A percentile compares a stretch with the other conserved stretches of the same genome.
Evolutionary conservation across 2,329 filamentous ascomycete genomes (phyloP).

Genomic region (Botryotinia globosa): DNA sequence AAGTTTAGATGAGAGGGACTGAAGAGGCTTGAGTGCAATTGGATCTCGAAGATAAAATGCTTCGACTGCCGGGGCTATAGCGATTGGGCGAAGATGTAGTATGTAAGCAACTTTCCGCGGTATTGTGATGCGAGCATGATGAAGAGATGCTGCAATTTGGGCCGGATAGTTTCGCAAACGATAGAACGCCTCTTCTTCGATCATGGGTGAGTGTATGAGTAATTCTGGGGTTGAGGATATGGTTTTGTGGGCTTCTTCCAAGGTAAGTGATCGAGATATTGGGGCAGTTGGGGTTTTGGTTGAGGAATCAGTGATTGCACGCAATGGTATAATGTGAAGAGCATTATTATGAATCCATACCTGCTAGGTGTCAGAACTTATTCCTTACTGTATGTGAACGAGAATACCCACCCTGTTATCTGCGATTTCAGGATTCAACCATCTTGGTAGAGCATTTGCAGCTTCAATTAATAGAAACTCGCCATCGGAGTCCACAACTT

Average conservation of each 20-base stretch:
- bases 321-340: slow-evolving; percentile 68
- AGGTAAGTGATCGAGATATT: slow-evolving; percentile 50
- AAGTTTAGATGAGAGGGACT: slow-evolving; percentile 53
- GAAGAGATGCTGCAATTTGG: slow-evolving; percentile 71
- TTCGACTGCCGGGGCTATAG: slow-evolving; percentile 81
- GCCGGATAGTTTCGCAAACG: slow-evolving; percentile 78
- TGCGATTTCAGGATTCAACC: slow-evolving; percentile 89
- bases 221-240: slow-evolving; percentile 55
- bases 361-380: slow-evolving; percentile 37
- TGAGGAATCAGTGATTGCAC: slow-evolving; percentile 39
- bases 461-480: slow-evolving; percentile 95
- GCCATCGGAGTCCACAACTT: slow-evolving; percentile 82
- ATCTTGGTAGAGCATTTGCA: slow-evolving; percentile 79
- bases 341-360: slow-evolving; percentile 83
- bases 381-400: neutral
- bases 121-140: slow-evolving; percentile 69
- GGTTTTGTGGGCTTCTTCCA: slow-evolving; percentile 61
- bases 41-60: slow-evolving; percentile 90
- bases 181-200: slow-evolving; percentile 90
- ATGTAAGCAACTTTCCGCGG: slow-evolving; percentile 81
- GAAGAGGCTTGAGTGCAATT: slow-evolving; percentile 66
- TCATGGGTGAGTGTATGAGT: slow-evolving; percentile 67
- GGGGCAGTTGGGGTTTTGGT: slow-evolving; percentile 40
- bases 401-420: slow-evolving; percentile 60
- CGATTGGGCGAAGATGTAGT: slow-evolving; percentile 69